Evolutionary conservation across 345 rosid genomes (phyloP), one percentile per base, ranked within the genome.

Genomic region (Gossypium stocksii): DNA sequence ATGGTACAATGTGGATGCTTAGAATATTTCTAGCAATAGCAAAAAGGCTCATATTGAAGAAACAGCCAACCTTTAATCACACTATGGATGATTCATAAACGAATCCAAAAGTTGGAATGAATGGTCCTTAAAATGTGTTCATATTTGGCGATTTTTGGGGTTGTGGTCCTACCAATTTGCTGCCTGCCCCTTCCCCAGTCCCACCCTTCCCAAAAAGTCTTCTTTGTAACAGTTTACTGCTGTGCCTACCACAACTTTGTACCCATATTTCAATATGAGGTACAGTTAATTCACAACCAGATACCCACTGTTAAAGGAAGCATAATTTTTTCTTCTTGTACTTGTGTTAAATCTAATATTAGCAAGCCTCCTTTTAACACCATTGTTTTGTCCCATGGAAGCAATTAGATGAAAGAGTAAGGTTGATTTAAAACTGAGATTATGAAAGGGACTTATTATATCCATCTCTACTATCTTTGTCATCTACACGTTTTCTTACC

Each of bases 121-220:
- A 76, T 66, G 85, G 85, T 57, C 38, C 59, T 54, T 9, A 27
- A 43, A 63, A 22, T 38, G 79, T 72, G 80, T 15, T 54, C 76
- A 77, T 27, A 80, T 75, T 77, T 49, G 58, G 64, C 10, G 65
- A 63, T 49, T 74, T 78, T 56, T 64, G 70, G 68, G 45, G 38
- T 34, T 75, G 83, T 81, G 86, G 86, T 85, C 88, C 86, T 71
- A 74, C 54, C 41, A 78, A 17, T 61, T 48, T 41, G 46, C 3
- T 74, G 77, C 69, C 53, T 56, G 10, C 70, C 73, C 16, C 59
- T 4, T 34, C 38, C 38, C 38, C 6, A 34, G 38, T 34, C 38
- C 51, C 51, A 0, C 29, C 61, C 3, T 34, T 34, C 1, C 41
- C 41, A 34, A 34, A 5, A 38, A 63, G 48, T 63, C 68, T 65